These are phyloP conservation scores for Hortiboletus rubellus DNA, from an alignment of 1,284 basidiomycete species.

Conservation along the genomic window DNA sequence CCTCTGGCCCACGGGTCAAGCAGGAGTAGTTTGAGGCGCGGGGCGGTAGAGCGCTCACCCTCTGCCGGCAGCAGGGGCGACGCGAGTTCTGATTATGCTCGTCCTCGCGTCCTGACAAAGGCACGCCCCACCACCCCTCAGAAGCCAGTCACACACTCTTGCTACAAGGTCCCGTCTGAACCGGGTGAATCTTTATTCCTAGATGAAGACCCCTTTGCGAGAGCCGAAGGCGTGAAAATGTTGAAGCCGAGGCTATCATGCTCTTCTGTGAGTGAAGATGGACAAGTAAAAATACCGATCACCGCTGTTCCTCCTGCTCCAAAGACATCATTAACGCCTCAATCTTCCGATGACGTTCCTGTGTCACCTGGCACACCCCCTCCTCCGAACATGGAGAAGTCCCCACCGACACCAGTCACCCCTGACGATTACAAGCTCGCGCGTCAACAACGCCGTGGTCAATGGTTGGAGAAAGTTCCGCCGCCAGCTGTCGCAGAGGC, in stretches of 20 bases:
- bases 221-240: conserved; percentile 49
- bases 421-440: conserved; percentile 8
- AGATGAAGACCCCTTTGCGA: conserved; percentile 62
- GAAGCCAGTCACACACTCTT: conserved; percentile 10
- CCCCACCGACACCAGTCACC: conserved; percentile 26
- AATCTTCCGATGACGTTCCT: not conserved
- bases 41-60: conserved; percentile 13
- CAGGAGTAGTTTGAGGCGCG: conserved; percentile 13
- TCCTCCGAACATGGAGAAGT: conserved; percentile 9
- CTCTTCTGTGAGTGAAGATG: conserved; percentile 10
- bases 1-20: conserved; percentile 19
- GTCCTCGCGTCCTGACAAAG: conserved; percentile 34
- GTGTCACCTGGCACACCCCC: not conserved
- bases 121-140: conserved; percentile 31
- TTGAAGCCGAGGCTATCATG: conserved; percentile 15
- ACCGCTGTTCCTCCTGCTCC: conserved; percentile 3
- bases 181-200: conserved; percentile 33
- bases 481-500: conserved; percentile 34
- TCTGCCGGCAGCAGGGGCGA: conserved; percentile 14
- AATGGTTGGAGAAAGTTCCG: conserved; percentile 42
- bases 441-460: conserved; percentile 9
- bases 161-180: conserved; percentile 5
- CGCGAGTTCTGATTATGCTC: conserved; percentile 6
- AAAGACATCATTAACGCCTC: not conserved
- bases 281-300: conserved; percentile 3